A percentile compares a stretch with the other conserved stretches of the same genome.
These are phyloP conservation scores for Salinomyces thailandicus DNA, from an alignment of 2,329 filamentous ascomycete genomes.

Conservation along the genomic window DNA sequence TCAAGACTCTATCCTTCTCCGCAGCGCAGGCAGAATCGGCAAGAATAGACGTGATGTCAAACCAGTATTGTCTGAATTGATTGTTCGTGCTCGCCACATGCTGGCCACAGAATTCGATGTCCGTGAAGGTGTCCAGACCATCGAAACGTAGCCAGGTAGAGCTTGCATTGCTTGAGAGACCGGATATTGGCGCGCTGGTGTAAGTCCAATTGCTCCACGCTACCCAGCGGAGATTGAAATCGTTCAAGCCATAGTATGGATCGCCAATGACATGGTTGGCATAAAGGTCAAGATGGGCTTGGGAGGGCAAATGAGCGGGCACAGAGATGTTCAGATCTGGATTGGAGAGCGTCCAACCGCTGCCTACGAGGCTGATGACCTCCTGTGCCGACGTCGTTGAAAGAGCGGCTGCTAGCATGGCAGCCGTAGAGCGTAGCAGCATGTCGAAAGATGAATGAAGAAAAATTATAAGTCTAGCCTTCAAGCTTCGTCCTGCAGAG, in stretches of 20 bases:
- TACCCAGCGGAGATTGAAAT: slow-evolving; percentile 52
- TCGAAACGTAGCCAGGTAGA: slow-evolving; percentile 50
- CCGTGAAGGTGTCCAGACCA: slow-evolving; percentile 51
- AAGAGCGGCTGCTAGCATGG: not conserved
- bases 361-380: slow-evolving; percentile 33
- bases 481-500: not conserved
- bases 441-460: not conserved
- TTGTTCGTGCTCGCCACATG: slow-evolving; percentile 49
- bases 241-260: slow-evolving; percentile 47
- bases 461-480: not conserved
- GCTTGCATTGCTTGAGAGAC: slow-evolving; percentile 28
- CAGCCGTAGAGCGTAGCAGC: not conserved
- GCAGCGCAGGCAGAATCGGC: slow-evolving; percentile 32
- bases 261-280: slow-evolving; percentile 44
- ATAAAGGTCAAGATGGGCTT: slow-evolving; percentile 49
- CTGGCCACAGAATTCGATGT: slow-evolving; percentile 45
- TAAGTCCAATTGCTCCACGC: slow-evolving; percentile 53
- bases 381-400: slow-evolving; percentile 16
- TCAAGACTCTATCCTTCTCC: slow-evolving; percentile 28
- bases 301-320: slow-evolving; percentile 46
- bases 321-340: slow-evolving; percentile 41
- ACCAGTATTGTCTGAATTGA: slow-evolving; percentile 53
- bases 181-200: slow-evolving; percentile 36
- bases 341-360: slow-evolving; percentile 28
- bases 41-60: slow-evolving; percentile 43